Evolutionary conservation across 2,329 filamentous ascomycete species (phyloP).

Genomic region (Paecilomyces sp.): DNA sequence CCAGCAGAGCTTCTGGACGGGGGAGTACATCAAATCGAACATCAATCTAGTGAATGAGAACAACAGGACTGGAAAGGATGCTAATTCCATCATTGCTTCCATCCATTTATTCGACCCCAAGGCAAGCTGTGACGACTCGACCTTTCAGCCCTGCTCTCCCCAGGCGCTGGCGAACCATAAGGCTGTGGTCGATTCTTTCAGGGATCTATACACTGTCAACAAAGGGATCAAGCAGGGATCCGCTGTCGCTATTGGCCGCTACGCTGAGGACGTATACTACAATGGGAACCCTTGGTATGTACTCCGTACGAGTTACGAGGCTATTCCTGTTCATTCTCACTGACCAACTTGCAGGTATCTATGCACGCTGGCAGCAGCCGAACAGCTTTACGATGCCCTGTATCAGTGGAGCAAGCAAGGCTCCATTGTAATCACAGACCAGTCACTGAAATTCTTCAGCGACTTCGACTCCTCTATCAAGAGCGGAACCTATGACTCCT

Average conservation of each 20-base stretch:
- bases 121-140: conserved; percentile 34
- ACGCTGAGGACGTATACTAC: conserved; percentile 67
- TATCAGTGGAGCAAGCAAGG: conserved; percentile 61
- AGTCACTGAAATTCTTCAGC: conserved; percentile 65
- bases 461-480: conserved; percentile 54
- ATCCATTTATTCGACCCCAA: conserved; percentile 36
- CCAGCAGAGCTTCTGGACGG: conserved; percentile 66
- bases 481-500: conserved; percentile 58
- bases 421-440: conserved; percentile 56
- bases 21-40: conserved; percentile 59
- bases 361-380: conserved; percentile 67
- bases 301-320: background rate
- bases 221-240: conserved; percentile 16
- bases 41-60: conserved; percentile 50
- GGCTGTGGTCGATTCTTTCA: conserved; percentile 67
- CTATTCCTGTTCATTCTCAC: background rate
- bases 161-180: conserved; percentile 68
- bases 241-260: conserved; percentile 50
- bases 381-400: conserved; percentile 70
- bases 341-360: conserved; percentile 42
- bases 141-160: conserved; percentile 72
- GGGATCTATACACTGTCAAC: conserved; percentile 57
- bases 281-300: conserved; percentile 67
- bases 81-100: conserved; percentile 56
- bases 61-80: conserved; percentile 62